Percentiles rank a stretch among this genome's conserved stretches.
These are phyloP conservation scores for Achaetomium macrosporum DNA, from an alignment of 2,329 filamentous ascomycete species.

Conservation along the genomic window DNA sequence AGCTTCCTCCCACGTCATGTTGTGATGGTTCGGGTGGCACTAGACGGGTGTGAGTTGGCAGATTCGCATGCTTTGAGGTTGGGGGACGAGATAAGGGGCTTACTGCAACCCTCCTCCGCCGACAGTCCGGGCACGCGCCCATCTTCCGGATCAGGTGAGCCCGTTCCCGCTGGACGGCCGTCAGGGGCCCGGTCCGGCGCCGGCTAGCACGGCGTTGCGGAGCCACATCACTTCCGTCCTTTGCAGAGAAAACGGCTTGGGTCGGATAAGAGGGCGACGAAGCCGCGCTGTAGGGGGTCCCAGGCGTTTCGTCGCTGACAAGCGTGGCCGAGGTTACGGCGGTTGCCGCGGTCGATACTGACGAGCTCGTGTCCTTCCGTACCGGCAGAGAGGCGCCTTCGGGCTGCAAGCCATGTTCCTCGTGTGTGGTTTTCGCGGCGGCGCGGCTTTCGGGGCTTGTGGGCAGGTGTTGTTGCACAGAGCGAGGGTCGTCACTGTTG, in stretches of 20 bases:
- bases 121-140: conserved; percentile 52
- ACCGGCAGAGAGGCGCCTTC: conserved; percentile 29
- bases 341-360: conserved; percentile 47
- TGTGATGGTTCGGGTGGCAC: conserved; percentile 56
- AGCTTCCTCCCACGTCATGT: conserved; percentile 56
- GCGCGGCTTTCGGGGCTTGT: conserved; percentile 14
- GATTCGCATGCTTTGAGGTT: neutral
- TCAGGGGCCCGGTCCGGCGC: conserved; percentile 54
- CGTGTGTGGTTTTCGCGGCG: conserved; percentile 15
- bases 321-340: conserved; percentile 35
- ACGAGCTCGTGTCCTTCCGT: conserved; percentile 48
- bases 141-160: conserved; percentile 55
- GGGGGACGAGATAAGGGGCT: conserved; percentile 29
- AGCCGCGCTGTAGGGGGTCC: conserved; percentile 48
- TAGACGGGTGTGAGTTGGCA: conserved; percentile 23
- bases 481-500: conserved; percentile 23
- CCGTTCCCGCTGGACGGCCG: conserved; percentile 52
- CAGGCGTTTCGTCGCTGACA: conserved; percentile 41
- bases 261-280: conserved; percentile 40
- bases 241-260: conserved; percentile 50
- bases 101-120: conserved; percentile 53
- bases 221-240: conserved; percentile 50
- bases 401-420: conserved; percentile 22
- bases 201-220: conserved; percentile 50
- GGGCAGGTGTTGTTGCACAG: conserved; percentile 21